Base-by-base conservation (phyloP, 2,329 filamentous ascomycete genomes). In the Fusarium nematophilum region DNA sequence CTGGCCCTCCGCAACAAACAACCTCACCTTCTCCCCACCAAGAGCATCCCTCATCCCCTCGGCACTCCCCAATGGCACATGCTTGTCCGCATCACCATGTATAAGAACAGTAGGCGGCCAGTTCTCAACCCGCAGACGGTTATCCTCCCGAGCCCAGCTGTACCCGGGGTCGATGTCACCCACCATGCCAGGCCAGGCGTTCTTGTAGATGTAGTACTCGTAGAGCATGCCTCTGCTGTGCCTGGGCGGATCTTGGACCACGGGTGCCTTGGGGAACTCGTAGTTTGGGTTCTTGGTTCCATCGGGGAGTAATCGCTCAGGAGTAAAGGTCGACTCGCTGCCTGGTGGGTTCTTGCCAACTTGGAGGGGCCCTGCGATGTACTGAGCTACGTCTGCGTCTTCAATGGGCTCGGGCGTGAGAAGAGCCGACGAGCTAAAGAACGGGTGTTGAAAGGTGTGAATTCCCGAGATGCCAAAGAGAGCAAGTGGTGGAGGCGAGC, bases 81-180 rank as follows among this genome's bases (percentile, higher is more conserved):
- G 68, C 3, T 42, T 21, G 45, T 76, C 74, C 1, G 47, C 50
- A 14, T 73, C 60, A 1, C 73, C 73, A 8, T 75, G 73, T 11
- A 76, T 68, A 25, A 76, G 66, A 18, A 76, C 68, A 1, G 74
- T 76, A 9, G 60, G 49, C 14, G 74, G 75, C 75, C 74, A 77
- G 3, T 44, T 40, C 1, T 44, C 53, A 1, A 51, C 40, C 3
- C 59, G 29, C 11, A 59, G 44, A 34, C 56, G 65, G n/a, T 53
- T 49, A 8, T 34, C 43, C 0, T 59, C 37, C 15, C 33, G 43
- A 9, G 68, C 64, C 73, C 72, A 75, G 7, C 69, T 64, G n/a
- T 70, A 74, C 1, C 73, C 75, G 1, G 53, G 60, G 30, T 77
- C 74, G 7, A 73, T 52, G 6, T 62, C 53, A 2, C 67, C 71